Evolutionary conservation across 345 rosid genomes (phyloP).

Genomic region (Corchorus olitorius): DNA sequence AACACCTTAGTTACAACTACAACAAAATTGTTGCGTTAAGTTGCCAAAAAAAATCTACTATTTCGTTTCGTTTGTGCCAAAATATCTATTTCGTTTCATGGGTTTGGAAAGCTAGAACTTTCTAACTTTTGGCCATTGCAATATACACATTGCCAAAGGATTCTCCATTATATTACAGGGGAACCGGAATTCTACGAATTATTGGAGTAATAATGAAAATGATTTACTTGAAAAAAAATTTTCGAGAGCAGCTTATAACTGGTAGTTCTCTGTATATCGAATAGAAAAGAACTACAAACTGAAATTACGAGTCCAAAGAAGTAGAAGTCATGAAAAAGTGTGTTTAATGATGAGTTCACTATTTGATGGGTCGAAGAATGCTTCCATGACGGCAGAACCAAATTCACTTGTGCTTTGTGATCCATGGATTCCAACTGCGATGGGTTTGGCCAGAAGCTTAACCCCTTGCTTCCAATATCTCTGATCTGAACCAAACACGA

Average conservation of each 20-base stretch:
- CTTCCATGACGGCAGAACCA: constrained; percentile 49
- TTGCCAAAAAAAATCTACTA: too few relatives aligned
- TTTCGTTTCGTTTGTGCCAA: too few relatives aligned
- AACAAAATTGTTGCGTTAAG: too few relatives aligned
- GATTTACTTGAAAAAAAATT: neutral
- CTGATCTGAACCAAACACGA: constrained; percentile 42
- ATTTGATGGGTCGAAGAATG: constrained; percentile 61
- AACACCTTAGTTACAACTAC: too few relatives aligned
- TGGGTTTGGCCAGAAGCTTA: constrained; percentile 70
- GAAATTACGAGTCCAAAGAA: constrained; percentile 8
- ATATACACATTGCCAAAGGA: too few relatives aligned
- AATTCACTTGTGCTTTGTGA: constrained; percentile 18
- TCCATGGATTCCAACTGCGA: constrained; percentile 38
- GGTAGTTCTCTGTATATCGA: neutral
- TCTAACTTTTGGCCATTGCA: too few relatives aligned
- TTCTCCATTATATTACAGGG: neutral
- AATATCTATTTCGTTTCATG: too few relatives aligned
- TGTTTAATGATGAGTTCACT: constrained; percentile 61
- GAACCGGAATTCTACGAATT: neutral
- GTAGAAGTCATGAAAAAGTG: constrained; percentile 30
- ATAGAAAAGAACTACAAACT: neutral
- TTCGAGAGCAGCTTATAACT: too few relatives aligned
- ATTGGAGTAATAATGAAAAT: neutral
- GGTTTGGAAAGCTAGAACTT: too few relatives aligned
- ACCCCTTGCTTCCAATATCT: constrained; percentile 94